Evolutionary conservation across 768 basidiomycete species (phyloP).

Genomic region (Tricholoma bakamatsutake): DNA sequence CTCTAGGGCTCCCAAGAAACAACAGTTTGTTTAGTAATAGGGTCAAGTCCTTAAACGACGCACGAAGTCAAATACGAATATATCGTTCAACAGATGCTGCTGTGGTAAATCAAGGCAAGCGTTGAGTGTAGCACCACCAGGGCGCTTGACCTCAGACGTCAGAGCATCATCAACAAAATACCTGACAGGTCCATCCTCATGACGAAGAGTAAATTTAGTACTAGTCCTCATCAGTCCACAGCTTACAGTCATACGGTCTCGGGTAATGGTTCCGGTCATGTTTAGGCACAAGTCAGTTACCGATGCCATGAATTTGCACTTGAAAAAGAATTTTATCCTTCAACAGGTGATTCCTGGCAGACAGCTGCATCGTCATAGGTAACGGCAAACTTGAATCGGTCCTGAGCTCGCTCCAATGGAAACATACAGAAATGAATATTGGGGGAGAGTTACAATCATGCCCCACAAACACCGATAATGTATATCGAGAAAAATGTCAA

Average conservation of each 20-base stretch:
- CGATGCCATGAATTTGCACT: neutral
- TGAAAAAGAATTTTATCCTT: neutral
- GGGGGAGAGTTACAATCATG: neutral
- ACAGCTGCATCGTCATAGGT: neutral
- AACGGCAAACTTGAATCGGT: neutral
- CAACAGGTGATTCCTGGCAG: neutral
- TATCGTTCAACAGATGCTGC: neutral
- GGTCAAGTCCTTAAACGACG: neutral
- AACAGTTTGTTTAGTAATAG: slow-evolving; percentile 34
- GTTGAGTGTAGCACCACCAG: neutral
- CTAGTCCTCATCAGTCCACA: slow-evolving; percentile 78
- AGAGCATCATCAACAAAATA: neutral
- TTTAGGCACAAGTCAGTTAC: slow-evolving; percentile 46
- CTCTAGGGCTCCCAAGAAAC: slow-evolving; percentile 75
- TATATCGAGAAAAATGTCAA: neutral
- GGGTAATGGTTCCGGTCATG: slow-evolving; percentile 75
- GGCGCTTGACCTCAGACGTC: neutral
- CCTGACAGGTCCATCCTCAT: slow-evolving; percentile 26
- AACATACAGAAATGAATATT: neutral
- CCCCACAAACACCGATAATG: neutral
- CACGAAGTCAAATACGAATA: neutral
- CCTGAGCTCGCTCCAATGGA: neutral
- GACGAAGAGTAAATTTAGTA: slow-evolving; percentile 67
- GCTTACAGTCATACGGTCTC: slow-evolving; percentile 78
- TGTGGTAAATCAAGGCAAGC: neutral